These are phyloP conservation scores for Fraxinus anomala DNA, from an alignment of 257 asterid species.

Conservation along the genomic window DNA sequence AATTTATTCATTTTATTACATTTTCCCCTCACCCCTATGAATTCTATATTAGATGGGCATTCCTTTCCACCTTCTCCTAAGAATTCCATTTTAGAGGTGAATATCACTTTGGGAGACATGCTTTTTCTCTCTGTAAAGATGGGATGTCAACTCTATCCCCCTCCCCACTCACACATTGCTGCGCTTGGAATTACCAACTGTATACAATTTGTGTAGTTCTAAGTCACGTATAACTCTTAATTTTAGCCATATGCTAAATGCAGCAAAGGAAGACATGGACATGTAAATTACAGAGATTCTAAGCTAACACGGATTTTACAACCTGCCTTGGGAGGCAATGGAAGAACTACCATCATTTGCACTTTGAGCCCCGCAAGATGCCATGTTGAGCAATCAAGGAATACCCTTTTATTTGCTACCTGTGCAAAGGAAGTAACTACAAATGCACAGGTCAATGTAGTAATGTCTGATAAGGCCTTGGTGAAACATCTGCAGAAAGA, in stretches of 20 bases:
- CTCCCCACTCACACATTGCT: not conserved
- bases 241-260: not conserved
- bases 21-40: not conserved
- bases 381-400: conserved; percentile 5
- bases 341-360: not conserved
- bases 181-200: not conserved
- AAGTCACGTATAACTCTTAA: not conserved
- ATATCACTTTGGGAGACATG: not conserved
- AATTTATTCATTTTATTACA: not conserved
- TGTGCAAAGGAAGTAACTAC: conserved; percentile 9
- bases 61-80: not conserved
- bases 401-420: conserved; percentile 5
- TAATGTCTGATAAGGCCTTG: conserved; percentile 4
- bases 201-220: not conserved
- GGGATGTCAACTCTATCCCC: not conserved
- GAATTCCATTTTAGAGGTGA: not conserved
- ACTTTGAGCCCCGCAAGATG: conserved; percentile 23
- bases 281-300: not conserved
- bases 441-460: conserved; percentile 4
- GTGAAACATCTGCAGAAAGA: conserved; percentile 12
- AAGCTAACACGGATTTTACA: not conserved
- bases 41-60: not conserved
- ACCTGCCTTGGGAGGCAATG: not conserved
- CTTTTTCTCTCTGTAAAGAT: not conserved
- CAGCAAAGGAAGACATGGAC: not conserved